Base-by-base conservation (phyloP, 1,284 basidiomycete species). In the Flammula alnicola region DNA sequence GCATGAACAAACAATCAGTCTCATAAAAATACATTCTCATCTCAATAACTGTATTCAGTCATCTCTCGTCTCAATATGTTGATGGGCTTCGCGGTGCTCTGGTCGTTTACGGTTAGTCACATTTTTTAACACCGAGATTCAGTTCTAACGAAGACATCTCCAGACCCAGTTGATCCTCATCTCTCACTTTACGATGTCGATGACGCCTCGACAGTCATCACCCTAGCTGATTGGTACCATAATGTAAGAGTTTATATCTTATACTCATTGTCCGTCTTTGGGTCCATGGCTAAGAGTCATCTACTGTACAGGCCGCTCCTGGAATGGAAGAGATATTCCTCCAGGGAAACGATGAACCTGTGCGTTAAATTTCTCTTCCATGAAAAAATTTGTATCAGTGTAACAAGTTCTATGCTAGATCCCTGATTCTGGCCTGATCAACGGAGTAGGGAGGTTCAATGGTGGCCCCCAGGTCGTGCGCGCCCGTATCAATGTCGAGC, bases 381-480 rank as follows among this genome's bases (percentile, higher is more conserved):
- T 5, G 17, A 12, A 8, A 14, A 54, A 60, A 44, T 55, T 56
- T 14, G 53, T 60, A 30, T 49, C 58, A 41, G n/a, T 32, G 12
- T 39, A 36, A 14, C 17, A 52, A 61, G 3, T 35, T 16, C 4
- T 1, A 6, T 55, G 4, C n/a, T 6, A 58, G 66, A 62, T 58
- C 62, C 70, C 58, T 37, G 62, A 70, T 39, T 55, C 71, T 1
- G 54, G 38, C 43, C 53, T 49, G 6, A 61, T 73, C 49, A 72
- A 71, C 49, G 67, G 68, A 35, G 44, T 52, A 25, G 76, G 74
- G 4, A 63, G 72, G 5, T 80, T 63, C 54, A 50, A 62, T 6
- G 67, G 64, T 5, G 72, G 70, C 3, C 70, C 70, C 5, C 58
- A 59, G 23, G 63, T 69, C 12, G 58, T 63, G 1, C 66, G 63